These are phyloP conservation scores for Neoboletus magnificus DNA, from an alignment of 768 basidiomycete species.

Conservation along the genomic window DNA sequence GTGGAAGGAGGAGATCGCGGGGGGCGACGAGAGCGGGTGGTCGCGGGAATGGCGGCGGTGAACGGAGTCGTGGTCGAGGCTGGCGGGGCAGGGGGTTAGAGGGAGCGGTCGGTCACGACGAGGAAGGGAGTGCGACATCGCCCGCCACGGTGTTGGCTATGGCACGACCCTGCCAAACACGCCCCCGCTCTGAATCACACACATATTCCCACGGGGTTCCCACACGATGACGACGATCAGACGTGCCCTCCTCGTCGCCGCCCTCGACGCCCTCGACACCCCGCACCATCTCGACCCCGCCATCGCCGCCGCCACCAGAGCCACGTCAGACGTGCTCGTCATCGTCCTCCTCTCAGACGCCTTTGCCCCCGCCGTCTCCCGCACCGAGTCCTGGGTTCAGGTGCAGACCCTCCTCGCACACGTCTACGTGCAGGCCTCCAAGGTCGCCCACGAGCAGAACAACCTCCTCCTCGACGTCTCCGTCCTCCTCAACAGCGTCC, in stretches of 20 bases:
- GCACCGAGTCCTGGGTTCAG: conserved; percentile 54
- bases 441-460: conserved; percentile 61
- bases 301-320: conserved; percentile 45
- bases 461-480: conserved; percentile 75
- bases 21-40: conserved; percentile 26
- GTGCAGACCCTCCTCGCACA: conserved; percentile 78
- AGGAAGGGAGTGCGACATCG: not conserved
- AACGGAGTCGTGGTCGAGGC: conserved; percentile 16
- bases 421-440: conserved; percentile 84
- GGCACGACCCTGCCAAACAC: not conserved
- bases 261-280: conserved; percentile 44
- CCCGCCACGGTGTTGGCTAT: not conserved
- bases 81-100: conserved; percentile 7
- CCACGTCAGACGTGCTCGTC: conserved; percentile 48
- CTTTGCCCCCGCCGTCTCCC: conserved; percentile 42
- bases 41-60: conserved; percentile 12
- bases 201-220: conserved; percentile 15
- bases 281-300: conserved; percentile 57
- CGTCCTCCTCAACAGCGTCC: conserved; percentile 64
- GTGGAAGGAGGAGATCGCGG: conserved; percentile 26
- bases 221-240: conserved; percentile 1
- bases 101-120: not conserved
- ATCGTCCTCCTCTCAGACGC: conserved; percentile 64
- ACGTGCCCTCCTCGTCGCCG: conserved; percentile 49
- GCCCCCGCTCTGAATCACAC: not conserved